Evolutionary conservation across 176 grass and related monocot genomes (phyloP), one percentile per base, ranked within the genome.

Genomic region (Carex littledalei): DNA sequence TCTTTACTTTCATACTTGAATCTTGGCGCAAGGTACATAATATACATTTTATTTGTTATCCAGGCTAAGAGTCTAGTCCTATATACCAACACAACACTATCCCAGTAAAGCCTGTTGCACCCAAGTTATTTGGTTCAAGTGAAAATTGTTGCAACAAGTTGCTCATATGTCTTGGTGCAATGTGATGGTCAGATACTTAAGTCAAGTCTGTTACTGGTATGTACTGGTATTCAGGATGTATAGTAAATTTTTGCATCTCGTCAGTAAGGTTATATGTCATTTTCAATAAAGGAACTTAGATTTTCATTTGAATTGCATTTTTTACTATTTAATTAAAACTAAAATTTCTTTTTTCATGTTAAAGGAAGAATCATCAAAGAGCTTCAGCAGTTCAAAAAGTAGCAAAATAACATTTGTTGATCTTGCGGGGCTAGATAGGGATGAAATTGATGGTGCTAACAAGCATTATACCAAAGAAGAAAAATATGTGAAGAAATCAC

Each of bases 371-470:
- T 84, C 89, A 67, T 86, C 96, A 82, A 99, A 88, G 74, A 86
- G 86, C 74, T 92, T 95, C 85, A 95, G 88, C 87, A 94, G 85
- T 87, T 99, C 91, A 89, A 92, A 86, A 82, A 94, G 78, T 85
- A 99, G 96, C 90, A 99, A 47, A 91, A 88, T 99, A 81, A 94
- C 84, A 57, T 89, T 99, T 69, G 87, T 92, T 82, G 96, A 99
- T 89, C 91, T 99, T 87, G 93, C 93, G 85, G 93, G 96, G 63
- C 80, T 84, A 75, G 93, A 94, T 86, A 89, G 70, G 16, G 88
- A 89, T 81, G 90, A 92, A 86, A 39, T 85, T 82, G 87, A 95
- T 83, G 83, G 80, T 81, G 63, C 67, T 84, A 77, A 50, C 31
- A 99, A 94, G 84, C 77, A 92, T 31, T 76, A 50, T 79, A 90